phyloP scores from a whole-genome alignment of 1,284 basidiomycete genomes.

The Cerioporus squamosus region DNA sequence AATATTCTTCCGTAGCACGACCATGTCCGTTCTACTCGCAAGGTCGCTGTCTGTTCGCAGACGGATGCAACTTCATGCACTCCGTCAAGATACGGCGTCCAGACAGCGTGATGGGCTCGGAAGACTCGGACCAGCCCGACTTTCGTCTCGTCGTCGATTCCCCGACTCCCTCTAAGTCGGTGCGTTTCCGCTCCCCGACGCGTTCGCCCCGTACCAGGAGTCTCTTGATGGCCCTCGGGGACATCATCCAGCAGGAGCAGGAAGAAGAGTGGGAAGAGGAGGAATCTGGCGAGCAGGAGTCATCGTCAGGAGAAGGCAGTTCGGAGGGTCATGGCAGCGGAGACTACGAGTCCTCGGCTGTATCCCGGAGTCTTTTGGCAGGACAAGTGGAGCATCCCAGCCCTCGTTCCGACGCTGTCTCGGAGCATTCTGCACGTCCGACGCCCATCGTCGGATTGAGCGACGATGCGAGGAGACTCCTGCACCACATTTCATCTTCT shows the following conservation, averaged over 20 bases:
- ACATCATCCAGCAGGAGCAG: conserved; percentile 57
- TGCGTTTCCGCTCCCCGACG: conserved; percentile 48
- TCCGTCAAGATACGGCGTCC: conserved; percentile 41
- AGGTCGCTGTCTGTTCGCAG: conserved; percentile 76
- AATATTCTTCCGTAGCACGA: conserved; percentile 51
- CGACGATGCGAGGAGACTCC: conserved; percentile 12
- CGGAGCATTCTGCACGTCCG: conserved; percentile 9
- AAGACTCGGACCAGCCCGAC: conserved; percentile 23
- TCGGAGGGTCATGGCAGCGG: conserved; percentile 14
- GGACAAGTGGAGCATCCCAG: background rate
- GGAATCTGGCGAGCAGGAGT: conserved; percentile 21
- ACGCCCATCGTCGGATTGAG: conserved; percentile 14
- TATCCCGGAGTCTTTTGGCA: background rate
- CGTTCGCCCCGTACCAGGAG: conserved; percentile 65
- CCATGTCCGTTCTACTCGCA: conserved; percentile 83
- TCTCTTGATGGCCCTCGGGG: conserved; percentile 63
- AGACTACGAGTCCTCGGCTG: conserved; percentile 10
- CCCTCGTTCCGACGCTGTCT: conserved; percentile 2
- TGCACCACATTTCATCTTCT: conserved; percentile 7
- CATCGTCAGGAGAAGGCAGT: conserved; percentile 15
- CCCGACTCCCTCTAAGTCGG: conserved; percentile 15
- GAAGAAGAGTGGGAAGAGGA: conserved; percentile 30
- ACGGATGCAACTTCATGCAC: conserved; percentile 81
- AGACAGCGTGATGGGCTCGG: conserved; percentile 23
- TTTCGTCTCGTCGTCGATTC: conserved; percentile 19